A percentile compares a stretch with the other conserved stretches of the same genome.
Conservation (phyloP, 1,284 basidiomycete species). For the Ustilago curta region DNA sequence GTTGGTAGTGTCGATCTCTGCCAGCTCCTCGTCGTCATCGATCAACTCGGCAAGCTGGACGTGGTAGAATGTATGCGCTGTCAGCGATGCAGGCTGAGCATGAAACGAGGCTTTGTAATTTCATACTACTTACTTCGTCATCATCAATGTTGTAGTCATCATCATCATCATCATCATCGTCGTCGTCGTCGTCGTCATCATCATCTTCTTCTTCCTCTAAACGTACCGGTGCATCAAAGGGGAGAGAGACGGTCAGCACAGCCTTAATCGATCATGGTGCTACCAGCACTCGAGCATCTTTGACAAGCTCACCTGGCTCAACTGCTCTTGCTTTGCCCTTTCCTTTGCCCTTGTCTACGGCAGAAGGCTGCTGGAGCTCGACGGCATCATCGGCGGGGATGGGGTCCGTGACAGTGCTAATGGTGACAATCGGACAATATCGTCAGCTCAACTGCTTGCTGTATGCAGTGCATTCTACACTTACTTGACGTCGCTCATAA, state of each 20-base stretch:
- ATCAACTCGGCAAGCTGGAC: constrained; percentile 43
- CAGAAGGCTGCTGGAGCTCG: constrained; percentile 18
- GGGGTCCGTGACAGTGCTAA: constrained; percentile 12
- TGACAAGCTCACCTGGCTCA: constrained; percentile 36
- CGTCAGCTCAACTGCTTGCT: not conserved
- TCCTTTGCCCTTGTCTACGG: constrained; percentile 51
- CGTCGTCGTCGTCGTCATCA: constrained; percentile 38
- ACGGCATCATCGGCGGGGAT: constrained; percentile 8
- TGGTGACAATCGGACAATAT: not conserved
- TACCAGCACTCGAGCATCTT: not conserved
- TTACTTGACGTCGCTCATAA: constrained; percentile 21
- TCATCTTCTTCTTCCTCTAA: constrained; percentile 25
- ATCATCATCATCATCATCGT: constrained; percentile 45
- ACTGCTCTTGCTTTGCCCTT: constrained; percentile 52
- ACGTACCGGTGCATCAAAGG: not conserved
- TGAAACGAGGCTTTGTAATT: not conserved
- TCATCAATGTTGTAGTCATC: constrained; percentile 44
- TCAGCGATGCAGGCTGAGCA: constrained; percentile 1
- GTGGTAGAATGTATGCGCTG: not conserved
- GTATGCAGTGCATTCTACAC: not conserved
- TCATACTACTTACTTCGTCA: constrained; percentile 31
- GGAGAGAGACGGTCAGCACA: constrained; percentile 4
- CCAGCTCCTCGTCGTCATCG: constrained; percentile 55
- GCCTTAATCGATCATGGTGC: not conserved
- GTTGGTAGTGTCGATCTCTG: constrained; percentile 52